Evolutionary conservation across 1,284 basidiomycete species (phyloP), one percentile per base, ranked within the genome.

Genomic region (Tilletia horrida): DNA sequence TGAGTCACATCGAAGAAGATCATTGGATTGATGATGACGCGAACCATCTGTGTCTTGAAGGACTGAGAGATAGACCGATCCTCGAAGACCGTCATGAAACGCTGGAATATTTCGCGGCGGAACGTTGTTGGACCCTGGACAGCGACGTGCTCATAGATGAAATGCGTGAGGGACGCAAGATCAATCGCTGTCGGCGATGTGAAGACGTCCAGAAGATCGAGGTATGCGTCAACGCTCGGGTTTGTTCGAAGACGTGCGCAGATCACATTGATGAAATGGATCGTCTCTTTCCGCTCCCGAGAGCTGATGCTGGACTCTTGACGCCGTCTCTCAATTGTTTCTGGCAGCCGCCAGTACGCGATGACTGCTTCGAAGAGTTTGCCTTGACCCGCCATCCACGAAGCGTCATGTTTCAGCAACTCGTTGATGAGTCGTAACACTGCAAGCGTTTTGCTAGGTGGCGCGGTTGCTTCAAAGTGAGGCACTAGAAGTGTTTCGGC

Each of bases 61-160:
- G 86, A 83, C 86, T 89, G 90, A 8, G 89, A 85, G 63, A 88
- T 86, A 3, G 86, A 83, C 3, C 85, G 82, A 71, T 91, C 88
- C 64, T 88, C 87, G 82, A 95, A 93, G 85, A 93, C 90, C 55
- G 87, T 86, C 69, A 96, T 84, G 83, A 97, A 98, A 69, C 91
- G 89, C 78, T 88, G 85, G 62, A 98, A 85, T 66, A 97, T 85
- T 71, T 91, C 91, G 50, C 91, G 88, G 66, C 90, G 90, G 83
- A 92, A 92, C 40, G 79, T 88, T 77, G 77, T 77, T 40, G 83
- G 81, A 35, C 84, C 83, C 69, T 83, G 83, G 44, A 85, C 78
- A 4, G 93, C 91, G 43, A 96, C 89, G 73, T 92, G 90, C 40
- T 87, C 85, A 81, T 95, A 95, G 21, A 98, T 86, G 85, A 97